Percentiles rank a stretch among this genome's conserved stretches.
phyloP scores from a whole-genome alignment of 2,329 filamentous ascomycete species.

The Tolypocladium capitatum region DNA sequence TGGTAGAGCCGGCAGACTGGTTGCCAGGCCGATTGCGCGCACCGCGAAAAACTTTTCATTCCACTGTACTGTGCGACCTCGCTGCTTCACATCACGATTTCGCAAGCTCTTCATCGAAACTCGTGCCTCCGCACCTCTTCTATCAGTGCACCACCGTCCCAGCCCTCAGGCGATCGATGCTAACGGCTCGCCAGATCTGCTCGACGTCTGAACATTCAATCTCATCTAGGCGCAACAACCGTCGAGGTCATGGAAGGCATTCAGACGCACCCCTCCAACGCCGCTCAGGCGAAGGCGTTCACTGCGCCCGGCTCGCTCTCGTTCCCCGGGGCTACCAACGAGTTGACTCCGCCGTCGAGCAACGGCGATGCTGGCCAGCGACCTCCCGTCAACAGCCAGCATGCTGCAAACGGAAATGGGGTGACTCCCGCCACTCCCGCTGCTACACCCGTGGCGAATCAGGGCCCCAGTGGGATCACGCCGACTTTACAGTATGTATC shows the following conservation, averaged over 20 bases:
- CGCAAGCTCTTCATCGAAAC: not conserved
- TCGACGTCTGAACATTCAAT: conserved; percentile 7
- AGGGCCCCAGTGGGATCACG: conserved; percentile 78
- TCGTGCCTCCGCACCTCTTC: not conserved
- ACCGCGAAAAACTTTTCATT: not conserved
- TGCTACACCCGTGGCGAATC: conserved; percentile 73
- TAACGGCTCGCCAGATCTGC: conserved; percentile 18
- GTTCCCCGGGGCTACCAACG: conserved; percentile 72
- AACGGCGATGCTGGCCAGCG: conserved; percentile 43
- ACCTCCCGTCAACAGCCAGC: conserved; percentile 31
- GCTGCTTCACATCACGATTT: not conserved
- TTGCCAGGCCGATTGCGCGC: not conserved
- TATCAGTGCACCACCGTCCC: not conserved
- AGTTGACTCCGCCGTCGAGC: conserved; percentile 67
- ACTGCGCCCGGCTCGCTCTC: conserved; percentile 85
- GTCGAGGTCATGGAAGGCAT: conserved; percentile 64
- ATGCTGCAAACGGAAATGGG: conserved; percentile 56
- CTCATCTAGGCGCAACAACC: conserved; percentile 9
- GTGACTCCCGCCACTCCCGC: conserved; percentile 83
- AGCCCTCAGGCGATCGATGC: not conserved
- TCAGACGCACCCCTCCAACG: conserved; percentile 82
- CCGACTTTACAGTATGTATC: conserved; percentile 93
- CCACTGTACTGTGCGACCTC: not conserved
- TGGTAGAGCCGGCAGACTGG: not conserved
- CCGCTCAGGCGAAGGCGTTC: conserved; percentile 89